Evolutionary conservation across 192 early-diverging fungal species (phyloP).

Genomic region (Pilaira anomala): DNA sequence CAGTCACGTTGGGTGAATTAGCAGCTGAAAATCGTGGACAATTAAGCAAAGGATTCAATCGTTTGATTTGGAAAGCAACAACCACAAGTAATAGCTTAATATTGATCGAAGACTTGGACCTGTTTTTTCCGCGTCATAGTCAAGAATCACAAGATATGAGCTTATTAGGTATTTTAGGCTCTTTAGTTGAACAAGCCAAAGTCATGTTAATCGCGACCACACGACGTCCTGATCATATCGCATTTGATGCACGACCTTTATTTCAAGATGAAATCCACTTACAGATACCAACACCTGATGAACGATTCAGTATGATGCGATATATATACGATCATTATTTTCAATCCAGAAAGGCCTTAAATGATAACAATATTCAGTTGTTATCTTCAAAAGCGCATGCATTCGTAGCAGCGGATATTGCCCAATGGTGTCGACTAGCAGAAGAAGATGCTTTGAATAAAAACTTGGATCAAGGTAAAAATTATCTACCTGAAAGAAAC

Average conservation of each 20-base stretch:
- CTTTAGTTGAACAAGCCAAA: background rate
- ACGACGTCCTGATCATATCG: background rate
- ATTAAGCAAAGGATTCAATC: conserved; percentile 13
- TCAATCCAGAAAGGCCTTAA: background rate
- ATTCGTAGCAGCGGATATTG: conserved; percentile 53
- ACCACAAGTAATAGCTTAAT: background rate
- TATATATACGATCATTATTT: background rate
- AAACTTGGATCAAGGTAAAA: conserved; percentile 22
- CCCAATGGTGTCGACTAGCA: conserved; percentile 40
- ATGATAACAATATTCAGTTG: conserved; percentile 4
- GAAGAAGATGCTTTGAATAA: conserved; percentile 6
- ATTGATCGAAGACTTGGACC: conserved; percentile 45
- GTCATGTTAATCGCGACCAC: conserved; percentile 1
- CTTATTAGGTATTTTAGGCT: conserved; percentile 12
- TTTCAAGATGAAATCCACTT: conserved; percentile 46
- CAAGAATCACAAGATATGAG: conserved; percentile 7
- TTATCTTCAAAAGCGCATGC: conserved; percentile 51
- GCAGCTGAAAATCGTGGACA: conserved; percentile 12
- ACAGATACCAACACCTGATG: conserved; percentile 49
- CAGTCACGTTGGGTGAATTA: background rate
- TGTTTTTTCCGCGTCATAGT: conserved; percentile 40
- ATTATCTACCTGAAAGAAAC: conserved; percentile 29
- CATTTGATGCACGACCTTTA: background rate
- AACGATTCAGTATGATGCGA: conserved; percentile 43
- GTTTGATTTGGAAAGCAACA: conserved; percentile 7